These are phyloP conservation scores for Yamagishiella unicocca DNA, from an alignment of 139 green algal genomes.

Conservation along the genomic window DNA sequence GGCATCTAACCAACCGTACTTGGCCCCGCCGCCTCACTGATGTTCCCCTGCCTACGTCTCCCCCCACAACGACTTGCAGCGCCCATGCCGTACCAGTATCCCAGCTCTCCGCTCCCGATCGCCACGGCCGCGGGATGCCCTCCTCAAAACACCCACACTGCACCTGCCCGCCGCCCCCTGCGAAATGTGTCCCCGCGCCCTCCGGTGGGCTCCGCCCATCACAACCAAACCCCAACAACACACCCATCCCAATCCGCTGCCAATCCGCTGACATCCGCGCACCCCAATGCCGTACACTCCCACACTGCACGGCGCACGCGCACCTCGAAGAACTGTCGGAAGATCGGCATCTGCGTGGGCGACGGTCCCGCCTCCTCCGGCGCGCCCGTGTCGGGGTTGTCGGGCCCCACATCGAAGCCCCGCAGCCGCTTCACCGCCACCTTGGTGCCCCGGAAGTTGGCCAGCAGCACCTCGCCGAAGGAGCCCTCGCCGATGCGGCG, in stretches of 20 bases:
- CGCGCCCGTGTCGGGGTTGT: conserved; percentile 24
- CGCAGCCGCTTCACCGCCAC: conserved; percentile 70
- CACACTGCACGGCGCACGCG: not conserved
- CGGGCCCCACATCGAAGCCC: conserved; percentile 53
- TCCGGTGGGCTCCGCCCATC: no score
- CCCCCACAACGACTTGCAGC: no score
- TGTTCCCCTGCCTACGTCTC: no score
- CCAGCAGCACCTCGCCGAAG: conserved; percentile 73
- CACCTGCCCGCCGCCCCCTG: no score
- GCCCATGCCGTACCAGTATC: no score
- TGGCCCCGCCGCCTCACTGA: no score
- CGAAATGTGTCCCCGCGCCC: no score
- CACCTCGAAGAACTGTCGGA: conserved; percentile 51
- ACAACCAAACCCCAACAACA: not conserved
- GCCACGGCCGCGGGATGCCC: no score
- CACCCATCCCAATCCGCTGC: not conserved
- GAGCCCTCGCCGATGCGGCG: conserved; percentile 70
- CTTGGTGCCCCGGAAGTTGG: conserved; percentile 67
- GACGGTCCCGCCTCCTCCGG: conserved; percentile 36
- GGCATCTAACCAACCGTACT: no score
- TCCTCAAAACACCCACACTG: no score
- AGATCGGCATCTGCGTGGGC: conserved; percentile 48
- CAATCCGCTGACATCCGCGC: not conserved
- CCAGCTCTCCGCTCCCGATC: no score
- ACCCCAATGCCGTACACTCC: not conserved